These are phyloP conservation scores for Diaporthe vexans DNA, from an alignment of 2,329 filamentous ascomycete species.

Conservation along the genomic window DNA sequence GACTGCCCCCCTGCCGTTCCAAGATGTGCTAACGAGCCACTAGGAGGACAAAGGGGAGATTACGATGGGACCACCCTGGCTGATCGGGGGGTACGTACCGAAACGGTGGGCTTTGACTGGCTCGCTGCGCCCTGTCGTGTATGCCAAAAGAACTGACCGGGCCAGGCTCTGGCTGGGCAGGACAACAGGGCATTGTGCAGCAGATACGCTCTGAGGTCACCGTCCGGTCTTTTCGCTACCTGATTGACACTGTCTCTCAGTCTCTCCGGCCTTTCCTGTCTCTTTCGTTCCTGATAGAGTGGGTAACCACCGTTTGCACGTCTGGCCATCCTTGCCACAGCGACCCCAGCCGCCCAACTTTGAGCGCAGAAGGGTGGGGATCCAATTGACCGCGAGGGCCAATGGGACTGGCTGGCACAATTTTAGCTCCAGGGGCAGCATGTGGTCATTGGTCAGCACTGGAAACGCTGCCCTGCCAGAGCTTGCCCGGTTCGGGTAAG, in stretches of 20 bases:
- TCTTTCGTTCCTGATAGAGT: constrained; percentile 33
- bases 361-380: constrained; percentile 21
- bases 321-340: constrained; percentile 29
- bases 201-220: constrained; percentile 11
- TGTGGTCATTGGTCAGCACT: constrained; percentile 17
- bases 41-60: constrained; percentile 39
- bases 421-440: constrained; percentile 27
- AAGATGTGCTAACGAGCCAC: constrained; percentile 35
- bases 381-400: background rate
- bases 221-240: constrained; percentile 9
- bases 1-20: constrained; percentile 33
- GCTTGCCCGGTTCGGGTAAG: constrained; percentile 29
- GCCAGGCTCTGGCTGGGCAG: background rate
- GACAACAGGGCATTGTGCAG: background rate
- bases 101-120: constrained; percentile 35
- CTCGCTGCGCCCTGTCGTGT: constrained; percentile 12
- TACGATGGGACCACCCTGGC: constrained; percentile 38
- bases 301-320: background rate
- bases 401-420: background rate
- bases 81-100: constrained; percentile 39
- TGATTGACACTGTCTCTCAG: no score
- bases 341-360: constrained; percentile 4
- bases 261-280: background rate
- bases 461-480: constrained; percentile 21
- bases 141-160: background rate